Base-by-base conservation (phyloP, 495 filamentous ascomycete species). In the Lasiosphaeris hirsuta region DNA sequence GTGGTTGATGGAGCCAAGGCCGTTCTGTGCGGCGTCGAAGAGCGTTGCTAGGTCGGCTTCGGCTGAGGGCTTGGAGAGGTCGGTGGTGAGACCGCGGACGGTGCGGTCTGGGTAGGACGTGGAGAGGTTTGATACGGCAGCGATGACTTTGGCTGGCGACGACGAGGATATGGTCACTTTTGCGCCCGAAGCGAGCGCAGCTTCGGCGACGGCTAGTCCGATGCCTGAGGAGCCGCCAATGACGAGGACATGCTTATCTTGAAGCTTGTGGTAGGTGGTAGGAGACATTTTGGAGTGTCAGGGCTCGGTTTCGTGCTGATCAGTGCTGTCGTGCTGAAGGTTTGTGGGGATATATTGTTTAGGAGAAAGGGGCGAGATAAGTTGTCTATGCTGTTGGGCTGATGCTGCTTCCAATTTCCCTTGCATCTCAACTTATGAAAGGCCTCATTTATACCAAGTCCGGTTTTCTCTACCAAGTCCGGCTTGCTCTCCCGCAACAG, bases 151-250 rank as follows among this genome's bases (percentile, higher is more conserved):
- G 19, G 66, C n/a, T 8, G 70, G 56, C 3, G 71, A 72, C 0
- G 84, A 87, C 1, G 78, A 81, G 39, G 76, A 73, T 63, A 87
- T 75, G 35, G 76, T 81, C 40, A 86, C 76, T 53, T 62, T 62
- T 38, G 79, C 79, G 38, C 75, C 73, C 18, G 80, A 68, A 43
- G 77, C 76, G 54, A 86, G 65, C 10, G 70, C 63, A 5, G 68
- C 73, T 61, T 81, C 73, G 38, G 82, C 82, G 4, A 84, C 78
- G 42, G 69, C 73, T 47, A 76, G 80, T 30, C 84, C 84, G 50
- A 87, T 82, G 37, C 82, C 84, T 3, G 73, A 73, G 34, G 71
- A 78, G 9, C 79, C 83, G 30, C 83, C 83, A 51, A 85, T 72
- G 39, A 84, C 54, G 58, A 84, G 75, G 47, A 86, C 63, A 58